Evolutionary conservation across 768 basidiomycete genomes (phyloP), one percentile per base, ranked within the genome.

Genomic region (Candolleomyces eurysporus): DNA sequence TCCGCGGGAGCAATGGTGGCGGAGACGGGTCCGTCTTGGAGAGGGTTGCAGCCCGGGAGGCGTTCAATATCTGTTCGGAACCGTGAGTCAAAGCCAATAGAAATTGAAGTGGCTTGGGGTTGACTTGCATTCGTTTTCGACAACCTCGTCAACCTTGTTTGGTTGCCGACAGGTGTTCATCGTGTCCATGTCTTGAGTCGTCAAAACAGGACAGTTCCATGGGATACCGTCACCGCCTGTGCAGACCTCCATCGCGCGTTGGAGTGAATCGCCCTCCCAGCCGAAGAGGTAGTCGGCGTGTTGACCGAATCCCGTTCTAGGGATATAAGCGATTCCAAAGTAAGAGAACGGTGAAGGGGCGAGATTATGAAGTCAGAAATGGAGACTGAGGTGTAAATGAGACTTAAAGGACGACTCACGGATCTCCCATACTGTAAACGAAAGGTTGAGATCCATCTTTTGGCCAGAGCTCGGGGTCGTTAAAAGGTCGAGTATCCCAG

Each of bases 261-360:
- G 61, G 16, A 61, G 55, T 11, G 61, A 61, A 19, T 61, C 61
- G 21, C 61, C 61, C 48, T 61, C 61, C 61, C 61, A 61, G 14
- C 61, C 61, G 48, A 61, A 61, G n/a, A 61, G 55, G 31, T 61
- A 61, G 48, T 61, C 61, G 32, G 61, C 61, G 40, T 61, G 61
- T 42, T 61, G 61, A 26, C 61, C 61, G 40, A 49, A 61, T 16
- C 61, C 61, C 26, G 61, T 61, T 2, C 59, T 60, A 26, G 14
- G 10, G 19, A 40, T 26, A 26, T 26, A 26, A 4, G 2, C 26
- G 26, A 26, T 26, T 26, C 26, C 26, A 2, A 26, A 26, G 26
- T 26, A 4, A 26, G 26, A 26, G 26, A 26, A 26, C 26, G 26
- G 4, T 26, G 26, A 26, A 26, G 2, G 26, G 26, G 26, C 26